phyloP scores from a whole-genome alignment of 441 rosid genomes.

The Euphorbia schlechtendalii region DNA sequence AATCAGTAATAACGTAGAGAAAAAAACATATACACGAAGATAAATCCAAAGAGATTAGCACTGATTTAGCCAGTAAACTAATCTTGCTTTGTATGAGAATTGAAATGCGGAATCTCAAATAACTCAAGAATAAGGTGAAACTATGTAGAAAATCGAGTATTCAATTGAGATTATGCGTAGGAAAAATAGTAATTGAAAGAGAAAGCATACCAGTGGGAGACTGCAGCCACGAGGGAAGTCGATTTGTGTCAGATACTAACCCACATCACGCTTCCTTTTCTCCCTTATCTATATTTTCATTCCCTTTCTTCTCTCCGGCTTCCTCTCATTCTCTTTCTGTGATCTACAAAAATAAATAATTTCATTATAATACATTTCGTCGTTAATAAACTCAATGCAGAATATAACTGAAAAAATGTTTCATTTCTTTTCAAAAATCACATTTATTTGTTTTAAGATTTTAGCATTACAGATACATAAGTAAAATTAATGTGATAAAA shows the following conservation, averaged over 20 bases:
- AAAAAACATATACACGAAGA: neutral
- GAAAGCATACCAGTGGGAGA: conserved; percentile 1
- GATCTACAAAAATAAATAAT: too few species aligned
- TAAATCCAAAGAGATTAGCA: neutral
- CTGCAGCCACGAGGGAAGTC: neutral
- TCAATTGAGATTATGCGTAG: neutral
- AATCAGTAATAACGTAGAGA: neutral
- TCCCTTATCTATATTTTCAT: neutral
- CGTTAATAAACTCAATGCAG: too few species aligned
- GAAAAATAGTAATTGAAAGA: too few species aligned
- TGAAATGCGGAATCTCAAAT: neutral
- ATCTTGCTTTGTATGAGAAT: too few species aligned
- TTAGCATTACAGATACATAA: too few species aligned
- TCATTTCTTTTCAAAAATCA: too few species aligned
- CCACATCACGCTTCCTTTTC: neutral
- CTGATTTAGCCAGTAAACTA: too few species aligned
- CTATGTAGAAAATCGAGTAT: neutral
- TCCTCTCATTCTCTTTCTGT: neutral
- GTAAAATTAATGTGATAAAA: too few species aligned
- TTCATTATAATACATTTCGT: neutral
- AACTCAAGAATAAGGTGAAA: too few species aligned
- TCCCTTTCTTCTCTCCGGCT: neutral
- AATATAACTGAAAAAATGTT: too few species aligned
- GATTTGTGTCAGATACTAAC: neutral
- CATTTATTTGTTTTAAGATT: too few species aligned